Conservation (phyloP, 116 monocot species). For the Iris pallida region DNA sequence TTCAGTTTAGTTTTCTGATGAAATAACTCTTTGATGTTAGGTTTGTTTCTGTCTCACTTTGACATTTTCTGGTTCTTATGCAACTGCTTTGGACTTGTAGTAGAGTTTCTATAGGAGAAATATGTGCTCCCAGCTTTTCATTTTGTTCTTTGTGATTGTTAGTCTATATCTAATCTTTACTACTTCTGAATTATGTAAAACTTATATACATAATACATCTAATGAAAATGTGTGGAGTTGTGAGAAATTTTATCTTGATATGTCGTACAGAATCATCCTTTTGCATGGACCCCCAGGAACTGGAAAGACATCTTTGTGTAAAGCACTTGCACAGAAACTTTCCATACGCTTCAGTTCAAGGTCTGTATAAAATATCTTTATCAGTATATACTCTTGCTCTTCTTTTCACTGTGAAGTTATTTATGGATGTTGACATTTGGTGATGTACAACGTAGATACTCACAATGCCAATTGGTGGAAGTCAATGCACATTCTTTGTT, state of each 20-base stretch:
- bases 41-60: no score
- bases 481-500: conserved; percentile 99
- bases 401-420: not conserved
- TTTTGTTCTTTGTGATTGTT: no score
- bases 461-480: conserved; percentile 84
- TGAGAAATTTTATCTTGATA: not conserved
- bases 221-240: no score
- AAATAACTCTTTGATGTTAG: no score
- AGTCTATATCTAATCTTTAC: no score
- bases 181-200: no score
- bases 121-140: no score
- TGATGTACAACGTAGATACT: conserved; percentile 51
- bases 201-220: no score
- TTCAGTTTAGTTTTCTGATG: no score
- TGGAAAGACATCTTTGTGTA: conserved; percentile 95
- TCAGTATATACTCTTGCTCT: not conserved
- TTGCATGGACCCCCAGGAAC: conserved; percentile 99
- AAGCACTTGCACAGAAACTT: conserved; percentile 98
- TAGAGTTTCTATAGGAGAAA: no score
- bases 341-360: conserved; percentile 89
- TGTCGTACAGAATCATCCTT: conserved; percentile 76
- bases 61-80: no score
- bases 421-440: conserved; percentile 3
- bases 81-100: no score
- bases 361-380: conserved; percentile 17